These are phyloP conservation scores for Rhizoctonia solani DNA, from an alignment of 1,284 basidiomycete species.

Conservation along the genomic window DNA sequence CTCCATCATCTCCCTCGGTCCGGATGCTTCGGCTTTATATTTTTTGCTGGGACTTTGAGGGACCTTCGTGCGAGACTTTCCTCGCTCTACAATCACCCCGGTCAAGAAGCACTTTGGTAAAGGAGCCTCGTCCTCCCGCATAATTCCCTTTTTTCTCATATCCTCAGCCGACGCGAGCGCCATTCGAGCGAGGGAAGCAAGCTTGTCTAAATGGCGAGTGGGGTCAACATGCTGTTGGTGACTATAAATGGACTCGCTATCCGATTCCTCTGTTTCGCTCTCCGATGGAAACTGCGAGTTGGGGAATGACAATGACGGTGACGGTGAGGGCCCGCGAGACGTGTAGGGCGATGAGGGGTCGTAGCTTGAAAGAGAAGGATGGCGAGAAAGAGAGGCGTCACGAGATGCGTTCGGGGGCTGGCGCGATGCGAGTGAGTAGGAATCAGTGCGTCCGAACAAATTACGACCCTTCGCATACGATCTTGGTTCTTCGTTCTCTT, in stretches of 20 bases:
- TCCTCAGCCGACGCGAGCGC: slow-evolving; percentile 24
- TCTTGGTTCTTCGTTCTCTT: background rate
- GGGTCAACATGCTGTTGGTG: slow-evolving; percentile 30
- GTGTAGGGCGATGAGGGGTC: slow-evolving; percentile 18
- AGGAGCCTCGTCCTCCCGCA: slow-evolving; percentile 28
- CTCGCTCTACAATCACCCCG: slow-evolving; percentile 13
- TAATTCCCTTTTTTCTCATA: slow-evolving; percentile 27
- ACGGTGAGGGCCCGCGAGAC: slow-evolving; percentile 28
- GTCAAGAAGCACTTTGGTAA: slow-evolving; percentile 24
- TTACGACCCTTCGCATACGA: background rate
- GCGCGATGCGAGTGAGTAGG: background rate
- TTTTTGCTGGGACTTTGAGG: slow-evolving; percentile 24
- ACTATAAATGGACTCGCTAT: slow-evolving; percentile 3
- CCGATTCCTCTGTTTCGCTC: slow-evolving; percentile 18
- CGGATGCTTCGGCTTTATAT: background rate
- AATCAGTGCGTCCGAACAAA: background rate
- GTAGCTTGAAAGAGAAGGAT: background rate
- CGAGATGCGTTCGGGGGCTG: background rate
- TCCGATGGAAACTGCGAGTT: slow-evolving; percentile 9
- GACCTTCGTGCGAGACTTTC: slow-evolving; percentile 7
- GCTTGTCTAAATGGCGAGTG: slow-evolving; percentile 7
- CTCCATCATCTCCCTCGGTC: slow-evolving; percentile 12
- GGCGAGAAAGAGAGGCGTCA: slow-evolving; percentile 17
- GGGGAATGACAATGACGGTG: slow-evolving; percentile 17
- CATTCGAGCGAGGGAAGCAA: slow-evolving; percentile 26